Base-by-base conservation (phyloP, 768 basidiomycete species). In the Dioszegia hungarica region DNA sequence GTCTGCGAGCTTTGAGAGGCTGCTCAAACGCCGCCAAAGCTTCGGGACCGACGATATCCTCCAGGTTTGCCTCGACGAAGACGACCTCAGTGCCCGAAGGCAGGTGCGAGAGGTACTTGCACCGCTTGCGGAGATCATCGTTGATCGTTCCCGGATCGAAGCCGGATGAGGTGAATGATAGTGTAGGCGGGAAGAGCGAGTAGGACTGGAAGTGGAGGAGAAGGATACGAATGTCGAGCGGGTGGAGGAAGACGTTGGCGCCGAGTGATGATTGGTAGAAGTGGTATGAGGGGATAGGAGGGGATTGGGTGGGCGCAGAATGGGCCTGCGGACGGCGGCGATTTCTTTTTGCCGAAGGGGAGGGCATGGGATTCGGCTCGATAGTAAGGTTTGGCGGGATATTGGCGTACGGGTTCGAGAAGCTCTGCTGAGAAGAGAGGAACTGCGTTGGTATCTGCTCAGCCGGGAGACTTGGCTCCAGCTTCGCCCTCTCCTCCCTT, bases 231-330 rank as follows among this genome's bases (percentile, higher is more conserved):
- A 95, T 97, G 73, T 99, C 94, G 28, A 99, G 82, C 2, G 94
- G 94, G 68, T 95, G 91, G 11, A 99, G 83, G 80, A 89, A 99
- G 64, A 95, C 81, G 10, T 90, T 88, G 55, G 88, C 80, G 12
- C 95, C 95, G 1, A 89, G 88, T 0, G 90, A 85, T 17, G 91
- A 88, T 75, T 98, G 95, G 75, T 98, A 99, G 77, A 88, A 99
- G 73, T 88, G 92, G 78, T 94, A 99, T 9, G 90, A 87, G 10
- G 89, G 87, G 15, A 88, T 87, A 17, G 88, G 88, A 17, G 87
- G 88, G 2, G 89, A 88, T 1, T 88, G 88, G 0, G 89, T 88
- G 15, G 52, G 59, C 4, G 43, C 56, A 27, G 58, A 36, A 11
- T 59, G 57, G 8, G 45, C 50, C 31, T 34, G 27, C 22, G 51